These are phyloP conservation scores for Trichoderma sp. DNA, from an alignment of 2,329 filamentous ascomycete genomes.

Conservation along the genomic window DNA sequence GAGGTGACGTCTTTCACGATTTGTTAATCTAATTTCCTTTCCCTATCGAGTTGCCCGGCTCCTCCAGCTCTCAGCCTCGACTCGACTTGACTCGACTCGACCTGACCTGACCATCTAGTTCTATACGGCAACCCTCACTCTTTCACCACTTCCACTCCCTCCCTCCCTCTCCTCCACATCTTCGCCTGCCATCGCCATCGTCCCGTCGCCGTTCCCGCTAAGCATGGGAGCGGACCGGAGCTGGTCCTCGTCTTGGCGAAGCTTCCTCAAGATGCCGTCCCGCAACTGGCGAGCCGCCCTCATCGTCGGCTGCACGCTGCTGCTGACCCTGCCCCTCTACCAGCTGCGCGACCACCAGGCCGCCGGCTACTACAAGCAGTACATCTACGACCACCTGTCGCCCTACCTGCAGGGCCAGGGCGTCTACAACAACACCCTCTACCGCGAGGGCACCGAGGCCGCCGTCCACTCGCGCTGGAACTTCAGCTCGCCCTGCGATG, in stretches of 20 bases:
- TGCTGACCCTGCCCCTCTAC: conserved; percentile 40
- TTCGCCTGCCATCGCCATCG: background rate
- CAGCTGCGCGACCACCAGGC: conserved; percentile 36
- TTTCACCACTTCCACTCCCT: background rate
- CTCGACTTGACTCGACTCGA: too few relatives aligned
- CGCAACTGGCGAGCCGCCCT: conserved; percentile 38
- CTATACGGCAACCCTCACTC: background rate
- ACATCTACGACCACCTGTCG: conserved; percentile 39
- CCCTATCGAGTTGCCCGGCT: background rate
- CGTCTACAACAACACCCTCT: conserved; percentile 47
- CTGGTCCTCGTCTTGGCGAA: conserved; percentile 26
- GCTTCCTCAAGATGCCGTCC: conserved; percentile 29
- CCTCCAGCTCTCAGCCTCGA: too few relatives aligned
- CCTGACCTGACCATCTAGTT: too few relatives aligned
- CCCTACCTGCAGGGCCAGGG: conserved; percentile 36
- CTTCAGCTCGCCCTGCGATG: conserved; percentile 44
- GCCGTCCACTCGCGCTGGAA: conserved; percentile 42
- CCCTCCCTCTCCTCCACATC: background rate
- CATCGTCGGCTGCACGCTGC: conserved; percentile 35
- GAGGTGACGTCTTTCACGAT: background rate
- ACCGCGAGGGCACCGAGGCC: conserved; percentile 42
- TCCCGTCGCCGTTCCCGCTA: conserved; percentile 11
- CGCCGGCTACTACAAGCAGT: conserved; percentile 34
- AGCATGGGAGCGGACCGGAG: conserved; percentile 30
- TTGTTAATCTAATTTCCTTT: conserved; percentile 21